Conservation (phyloP, 169 alveolate species). For the Cryptosporidium sp. region DNA sequence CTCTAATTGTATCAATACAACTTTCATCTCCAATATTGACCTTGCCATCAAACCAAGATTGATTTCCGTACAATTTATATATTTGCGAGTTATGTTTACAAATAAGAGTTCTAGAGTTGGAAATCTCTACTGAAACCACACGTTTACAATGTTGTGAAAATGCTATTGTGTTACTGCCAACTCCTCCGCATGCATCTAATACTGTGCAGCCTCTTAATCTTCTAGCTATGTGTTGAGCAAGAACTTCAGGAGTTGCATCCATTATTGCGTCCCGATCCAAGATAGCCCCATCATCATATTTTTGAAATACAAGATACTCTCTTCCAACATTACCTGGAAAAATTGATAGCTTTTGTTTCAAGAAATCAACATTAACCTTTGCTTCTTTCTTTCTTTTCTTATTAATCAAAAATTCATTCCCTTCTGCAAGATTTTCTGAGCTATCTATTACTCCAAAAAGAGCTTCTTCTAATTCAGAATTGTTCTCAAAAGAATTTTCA, state of each 20-base stretch:
- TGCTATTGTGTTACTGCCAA: conserved; percentile 77
- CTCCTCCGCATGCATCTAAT: conserved; percentile 78
- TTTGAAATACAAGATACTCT: conserved; percentile 57
- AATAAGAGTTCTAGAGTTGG: conserved; percentile 36
- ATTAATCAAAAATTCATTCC: neutral
- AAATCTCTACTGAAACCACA: conserved; percentile 77
- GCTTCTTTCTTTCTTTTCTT: conserved; percentile 40
- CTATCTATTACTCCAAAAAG: conserved; percentile 21
- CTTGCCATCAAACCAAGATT: neutral
- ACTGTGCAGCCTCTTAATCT: conserved; percentile 67
- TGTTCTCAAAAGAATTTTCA: neutral
- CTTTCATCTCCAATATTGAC: neutral
- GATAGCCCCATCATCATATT: conserved; percentile 50
- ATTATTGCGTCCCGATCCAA: conserved; percentile 53
- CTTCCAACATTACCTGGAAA: conserved; percentile 71
- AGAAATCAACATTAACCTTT: conserved; percentile 21
- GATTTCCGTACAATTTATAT: conserved; percentile 44
- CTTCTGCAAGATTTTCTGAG: neutral
- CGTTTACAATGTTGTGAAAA: conserved; percentile 70
- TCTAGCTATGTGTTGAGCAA: conserved; percentile 72
- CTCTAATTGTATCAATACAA: conserved; percentile 1
- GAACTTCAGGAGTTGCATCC: conserved; percentile 74
- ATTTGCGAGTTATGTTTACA: conserved; percentile 66
- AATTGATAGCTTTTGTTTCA: conserved; percentile 17
- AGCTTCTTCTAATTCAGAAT: conserved; percentile 27